Conservation (phyloP, 2,329 filamentous ascomycete species). For the Pseudopyrenochaeta lycopersici region DNA sequence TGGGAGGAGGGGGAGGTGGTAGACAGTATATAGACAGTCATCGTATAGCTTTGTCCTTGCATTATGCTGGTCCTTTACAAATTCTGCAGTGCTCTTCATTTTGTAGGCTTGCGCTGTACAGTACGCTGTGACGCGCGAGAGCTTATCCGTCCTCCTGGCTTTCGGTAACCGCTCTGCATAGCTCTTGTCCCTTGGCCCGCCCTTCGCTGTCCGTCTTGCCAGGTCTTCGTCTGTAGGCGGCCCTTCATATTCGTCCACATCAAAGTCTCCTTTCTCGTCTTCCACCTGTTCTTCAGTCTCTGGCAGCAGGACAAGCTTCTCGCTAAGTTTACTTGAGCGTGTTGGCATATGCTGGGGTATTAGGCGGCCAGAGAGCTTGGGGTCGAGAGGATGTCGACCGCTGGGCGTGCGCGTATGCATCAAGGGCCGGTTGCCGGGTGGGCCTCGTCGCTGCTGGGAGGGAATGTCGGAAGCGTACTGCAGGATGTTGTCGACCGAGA, state of each 20-base stretch:
- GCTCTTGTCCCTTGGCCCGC: conserved; percentile 76
- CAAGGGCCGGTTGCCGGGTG: conserved; percentile 64
- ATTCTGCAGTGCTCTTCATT: conserved; percentile 85
- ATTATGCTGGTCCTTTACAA: conserved; percentile 85
- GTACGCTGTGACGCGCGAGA: conserved; percentile 92
- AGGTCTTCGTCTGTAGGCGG: conserved; percentile 75
- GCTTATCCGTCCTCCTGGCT: conserved; percentile 82
- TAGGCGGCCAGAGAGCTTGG: conserved; percentile 65
- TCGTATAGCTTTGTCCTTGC: conserved; percentile 97
- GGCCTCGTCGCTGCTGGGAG: conserved; percentile 85
- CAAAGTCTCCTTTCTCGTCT: conserved; percentile 62
- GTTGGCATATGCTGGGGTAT: conserved; percentile 74
- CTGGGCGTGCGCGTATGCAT: conserved; percentile 59
- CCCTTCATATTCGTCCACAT: conserved; percentile 64
- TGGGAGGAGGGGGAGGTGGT: conserved; percentile 87
- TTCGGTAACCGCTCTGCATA: conserved; percentile 95
- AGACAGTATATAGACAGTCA: conserved; percentile 95
- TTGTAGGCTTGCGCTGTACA: conserved; percentile 96
- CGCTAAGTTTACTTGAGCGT: conserved; percentile 90
- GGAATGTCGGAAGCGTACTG: conserved; percentile 95
- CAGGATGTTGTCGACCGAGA: conserved; percentile 92
- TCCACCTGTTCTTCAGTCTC: conserved; percentile 72
- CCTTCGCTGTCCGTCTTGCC: conserved; percentile 70
- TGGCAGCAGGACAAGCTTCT: conserved; percentile 94
- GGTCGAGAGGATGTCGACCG: conserved; percentile 62